Evolutionary conservation across 2,329 filamentous ascomycete species (phyloP).

Genomic region (Hypoxylon sp.): DNA sequence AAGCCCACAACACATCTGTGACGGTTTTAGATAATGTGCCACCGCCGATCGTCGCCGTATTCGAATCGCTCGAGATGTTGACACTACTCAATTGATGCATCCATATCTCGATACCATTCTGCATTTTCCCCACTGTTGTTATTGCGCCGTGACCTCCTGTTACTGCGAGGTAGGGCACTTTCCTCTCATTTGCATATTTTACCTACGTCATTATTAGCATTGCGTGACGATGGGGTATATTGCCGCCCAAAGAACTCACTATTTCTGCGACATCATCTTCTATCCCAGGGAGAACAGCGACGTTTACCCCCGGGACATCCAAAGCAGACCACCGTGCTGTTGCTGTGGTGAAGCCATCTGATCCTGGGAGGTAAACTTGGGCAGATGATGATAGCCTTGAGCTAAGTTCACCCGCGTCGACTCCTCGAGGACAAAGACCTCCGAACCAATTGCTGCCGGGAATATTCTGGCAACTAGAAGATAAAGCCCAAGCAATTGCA

Average conservation of each 20-base stretch:
- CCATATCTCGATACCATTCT: slow-evolving; percentile 60
- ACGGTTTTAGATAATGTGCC: slow-evolving; percentile 58
- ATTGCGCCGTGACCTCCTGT: slow-evolving; percentile 59
- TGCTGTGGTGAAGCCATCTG: slow-evolving; percentile 57
- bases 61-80: slow-evolving; percentile 54
- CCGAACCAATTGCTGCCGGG: slow-evolving; percentile 27
- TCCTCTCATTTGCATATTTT: slow-evolving; percentile 58
- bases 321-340: slow-evolving; percentile 63
- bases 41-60: slow-evolving; percentile 58
- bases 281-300: slow-evolving; percentile 63
- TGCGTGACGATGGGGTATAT: background rate
- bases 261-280: slow-evolving; percentile 66
- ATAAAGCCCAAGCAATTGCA: slow-evolving; percentile 48
- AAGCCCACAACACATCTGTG: slow-evolving; percentile 58
- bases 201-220: slow-evolving; percentile 41
- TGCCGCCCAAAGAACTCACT: slow-evolving; percentile 53
- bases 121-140: slow-evolving; percentile 56
- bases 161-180: slow-evolving; percentile 58
- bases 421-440: slow-evolving; percentile 41
- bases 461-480: slow-evolving; percentile 43
- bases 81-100: slow-evolving; percentile 57
- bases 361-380: slow-evolving; percentile 60
- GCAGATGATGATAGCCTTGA: slow-evolving; percentile 57
- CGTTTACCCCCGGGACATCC: slow-evolving; percentile 59
- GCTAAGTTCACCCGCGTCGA: slow-evolving; percentile 48